Percentiles rank a stretch among this genome's conserved stretches.
Conservation (phyloP, 139 green algal species). For the Diplosphaera chodatii region DNA sequence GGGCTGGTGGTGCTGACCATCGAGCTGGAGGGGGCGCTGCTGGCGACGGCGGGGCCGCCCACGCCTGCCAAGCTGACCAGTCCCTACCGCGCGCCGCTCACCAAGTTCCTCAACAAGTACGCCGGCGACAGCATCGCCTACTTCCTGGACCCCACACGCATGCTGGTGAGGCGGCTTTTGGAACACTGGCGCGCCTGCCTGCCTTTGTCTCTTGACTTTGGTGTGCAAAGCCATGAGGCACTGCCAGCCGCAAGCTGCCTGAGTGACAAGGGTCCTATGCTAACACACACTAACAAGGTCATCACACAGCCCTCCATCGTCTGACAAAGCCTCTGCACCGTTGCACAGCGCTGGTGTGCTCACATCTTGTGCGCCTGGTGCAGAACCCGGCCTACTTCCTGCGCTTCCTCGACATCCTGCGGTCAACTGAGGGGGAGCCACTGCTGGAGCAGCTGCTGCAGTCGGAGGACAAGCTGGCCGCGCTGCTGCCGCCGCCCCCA, state of each 20-base stretch:
- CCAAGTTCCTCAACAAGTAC: conserved; percentile 81
- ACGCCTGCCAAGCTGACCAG: conserved; percentile 55
- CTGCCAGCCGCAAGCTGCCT: too few species aligned
- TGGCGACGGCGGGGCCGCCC: conserved; percentile 35
- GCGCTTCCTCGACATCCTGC: conserved; percentile 79
- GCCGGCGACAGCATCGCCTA: conserved; percentile 56
- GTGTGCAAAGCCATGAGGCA: too few species aligned
- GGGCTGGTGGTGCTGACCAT: conserved; percentile 91
- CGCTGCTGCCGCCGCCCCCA: conserved; percentile 6
- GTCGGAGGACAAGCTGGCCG: conserved; percentile 19
- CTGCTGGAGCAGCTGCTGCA: conserved; percentile 69
- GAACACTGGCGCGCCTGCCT: too few species aligned
- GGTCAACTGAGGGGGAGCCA: conserved; percentile 38
- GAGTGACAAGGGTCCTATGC: too few species aligned
- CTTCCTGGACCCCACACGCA: conserved; percentile 57
- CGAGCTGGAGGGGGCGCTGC: conserved; percentile 79
- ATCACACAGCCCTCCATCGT: too few species aligned
- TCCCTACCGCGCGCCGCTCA: conserved; percentile 77
- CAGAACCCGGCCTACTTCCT: conserved; percentile 62
- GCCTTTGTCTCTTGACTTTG: too few species aligned
- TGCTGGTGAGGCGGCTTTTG: conserved; percentile 33
- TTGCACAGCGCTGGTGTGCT: too few species aligned
- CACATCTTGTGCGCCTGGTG: too few species aligned
- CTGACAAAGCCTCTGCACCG: too few species aligned
- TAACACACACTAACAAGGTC: too few species aligned